phyloP scores from a whole-genome alignment of 257 asterid genomes.

The Nicotiana tabacum region DNA sequence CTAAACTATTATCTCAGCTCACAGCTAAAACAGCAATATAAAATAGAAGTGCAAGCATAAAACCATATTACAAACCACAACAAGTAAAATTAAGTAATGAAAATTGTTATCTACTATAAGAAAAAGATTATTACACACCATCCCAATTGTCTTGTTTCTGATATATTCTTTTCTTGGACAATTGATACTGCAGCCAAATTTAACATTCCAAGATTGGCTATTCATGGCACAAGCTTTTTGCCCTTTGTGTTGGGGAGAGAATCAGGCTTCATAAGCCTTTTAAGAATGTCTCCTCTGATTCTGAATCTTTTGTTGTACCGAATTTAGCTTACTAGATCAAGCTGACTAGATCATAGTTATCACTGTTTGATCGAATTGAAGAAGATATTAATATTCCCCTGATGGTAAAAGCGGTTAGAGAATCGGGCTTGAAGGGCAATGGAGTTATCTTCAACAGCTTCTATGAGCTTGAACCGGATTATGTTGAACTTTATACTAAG shows the following conservation, averaged over 20 bases:
- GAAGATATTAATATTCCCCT: too few species aligned
- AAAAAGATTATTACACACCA: conserved; percentile 18
- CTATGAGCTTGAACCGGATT: conserved; percentile 47
- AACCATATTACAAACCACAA: not conserved
- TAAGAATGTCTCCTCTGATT: too few species aligned
- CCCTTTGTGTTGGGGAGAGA: too few species aligned
- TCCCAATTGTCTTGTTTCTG: conserved; percentile 25
- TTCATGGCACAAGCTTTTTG: too few species aligned
- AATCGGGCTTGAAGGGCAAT: conserved; percentile 20
- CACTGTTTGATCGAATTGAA: too few species aligned
- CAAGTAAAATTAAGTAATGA: not conserved
- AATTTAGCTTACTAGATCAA: too few species aligned
- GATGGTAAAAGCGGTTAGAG: not conserved
- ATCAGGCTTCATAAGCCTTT: too few species aligned
- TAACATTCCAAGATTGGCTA: too few species aligned
- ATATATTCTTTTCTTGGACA: too few species aligned
- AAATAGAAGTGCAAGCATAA: not conserved
- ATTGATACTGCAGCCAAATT: too few species aligned
- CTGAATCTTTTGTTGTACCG: too few species aligned
- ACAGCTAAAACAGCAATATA: not conserved
- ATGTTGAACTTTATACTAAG: conserved; percentile 25
- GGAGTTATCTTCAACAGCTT: conserved; percentile 41
- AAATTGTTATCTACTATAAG: not conserved
- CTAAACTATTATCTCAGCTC: not conserved
- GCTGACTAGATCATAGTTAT: too few species aligned